These are phyloP conservation scores for Rosa lucieae DNA, from an alignment of 306 rosid species.

Conservation along the genomic window DNA sequence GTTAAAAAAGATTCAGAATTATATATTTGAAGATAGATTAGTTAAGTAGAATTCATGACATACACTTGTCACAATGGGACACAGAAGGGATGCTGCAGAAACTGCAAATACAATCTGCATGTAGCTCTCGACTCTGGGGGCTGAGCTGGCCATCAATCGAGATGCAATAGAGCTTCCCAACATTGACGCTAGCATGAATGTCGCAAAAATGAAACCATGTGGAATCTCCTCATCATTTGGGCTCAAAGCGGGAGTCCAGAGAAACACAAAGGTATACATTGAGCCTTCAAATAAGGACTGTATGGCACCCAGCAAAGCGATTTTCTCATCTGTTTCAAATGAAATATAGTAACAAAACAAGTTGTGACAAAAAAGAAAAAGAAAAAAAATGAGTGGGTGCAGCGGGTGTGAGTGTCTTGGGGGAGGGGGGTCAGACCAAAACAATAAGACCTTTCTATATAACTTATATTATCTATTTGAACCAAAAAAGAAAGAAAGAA, in stretches of 20 bases:
- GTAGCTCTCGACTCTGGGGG: conserved; percentile 83
- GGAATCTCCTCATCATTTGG: conserved; percentile 98
- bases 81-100: conserved; percentile 70
- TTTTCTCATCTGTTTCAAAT: conserved; percentile 63
- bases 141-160: conserved; percentile 70
- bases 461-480: neutral
- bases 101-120: conserved; percentile 90
- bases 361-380: neutral
- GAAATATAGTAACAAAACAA: conserved; percentile 10
- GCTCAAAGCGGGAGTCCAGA: conserved; percentile 99
- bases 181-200: conserved; percentile 97
- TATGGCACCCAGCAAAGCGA: conserved; percentile 92
- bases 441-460: neutral
- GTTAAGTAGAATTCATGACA: conserved; percentile 18
- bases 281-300: conserved; percentile 99
- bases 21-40: neutral
- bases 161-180: conserved; percentile 97
- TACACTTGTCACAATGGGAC: conserved; percentile 81
- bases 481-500: neutral
- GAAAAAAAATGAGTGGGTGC: neutral
- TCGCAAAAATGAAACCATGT: conserved; percentile 98
- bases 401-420: neutral
- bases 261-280: conserved; percentile 95
- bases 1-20: conserved; percentile 1
- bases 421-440: no score